Evolutionary conservation across 2,329 filamentous ascomycete species (phyloP).

Genomic region (Fusarium sulawesiense): DNA sequence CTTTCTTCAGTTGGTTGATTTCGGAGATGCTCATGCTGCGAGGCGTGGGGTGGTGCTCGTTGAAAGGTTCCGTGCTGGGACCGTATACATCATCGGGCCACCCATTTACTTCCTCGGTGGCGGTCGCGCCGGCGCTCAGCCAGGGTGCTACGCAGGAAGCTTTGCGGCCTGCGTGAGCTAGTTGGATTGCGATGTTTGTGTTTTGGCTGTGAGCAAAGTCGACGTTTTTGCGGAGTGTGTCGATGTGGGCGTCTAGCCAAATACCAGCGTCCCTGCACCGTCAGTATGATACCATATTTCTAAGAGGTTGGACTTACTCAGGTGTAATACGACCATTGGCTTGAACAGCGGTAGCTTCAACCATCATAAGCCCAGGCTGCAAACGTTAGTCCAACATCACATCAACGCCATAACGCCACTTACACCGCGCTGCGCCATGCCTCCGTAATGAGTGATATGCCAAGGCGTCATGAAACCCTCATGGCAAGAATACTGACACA

Average conservation of each 20-base stretch:
- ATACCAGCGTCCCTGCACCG: conserved; percentile 64
- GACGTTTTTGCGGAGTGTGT: conserved; percentile 65
- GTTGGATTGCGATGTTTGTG: conserved; percentile 74
- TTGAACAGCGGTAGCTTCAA: conserved; percentile 77
- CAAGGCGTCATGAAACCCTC: conserved; percentile 74
- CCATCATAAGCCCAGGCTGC: conserved; percentile 68
- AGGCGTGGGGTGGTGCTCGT: conserved; percentile 67
- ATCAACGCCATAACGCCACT: conserved; percentile 29
- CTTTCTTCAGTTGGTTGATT: conserved; percentile 71
- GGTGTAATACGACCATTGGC: conserved; percentile 79
- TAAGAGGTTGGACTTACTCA: conserved; percentile 48
- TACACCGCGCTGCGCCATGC: conserved; percentile 75
- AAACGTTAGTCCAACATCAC: not conserved
- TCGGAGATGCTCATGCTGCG: conserved; percentile 73
- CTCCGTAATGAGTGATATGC: conserved; percentile 79
- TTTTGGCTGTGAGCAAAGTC: conserved; percentile 76
- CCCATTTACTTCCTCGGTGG: conserved; percentile 61
- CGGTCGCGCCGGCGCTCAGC: conserved; percentile 58
- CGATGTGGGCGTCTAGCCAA: conserved; percentile 79
- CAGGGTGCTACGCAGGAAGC: conserved; percentile 66
- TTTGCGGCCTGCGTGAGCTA: conserved; percentile 76
- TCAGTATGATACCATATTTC: not conserved
- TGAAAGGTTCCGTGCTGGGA: conserved; percentile 64
- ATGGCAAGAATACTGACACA: conserved; percentile 60
- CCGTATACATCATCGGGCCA: conserved; percentile 65